Evolutionary conservation across 257 asterid species (phyloP).

Genomic region (Parsonsia alboflavescens): DNA sequence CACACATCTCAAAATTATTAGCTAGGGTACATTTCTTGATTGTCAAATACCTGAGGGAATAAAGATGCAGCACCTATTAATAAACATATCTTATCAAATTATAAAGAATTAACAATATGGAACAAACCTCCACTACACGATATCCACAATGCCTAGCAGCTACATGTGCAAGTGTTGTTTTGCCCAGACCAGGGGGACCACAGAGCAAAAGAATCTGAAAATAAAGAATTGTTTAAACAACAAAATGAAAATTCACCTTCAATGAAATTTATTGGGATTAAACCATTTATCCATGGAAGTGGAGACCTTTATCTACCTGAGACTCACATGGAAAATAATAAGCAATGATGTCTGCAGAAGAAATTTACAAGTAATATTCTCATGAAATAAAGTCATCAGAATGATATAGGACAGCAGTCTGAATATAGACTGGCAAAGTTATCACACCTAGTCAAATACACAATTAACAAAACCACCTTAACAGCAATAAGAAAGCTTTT

Average conservation of each 20-base stretch:
- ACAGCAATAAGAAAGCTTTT: background rate
- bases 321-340: background rate
- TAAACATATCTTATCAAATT: background rate
- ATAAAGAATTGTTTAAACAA: background rate
- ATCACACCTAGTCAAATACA: background rate
- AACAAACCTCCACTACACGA: slow-evolving; percentile 88
- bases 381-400: background rate
- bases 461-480: background rate
- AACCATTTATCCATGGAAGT: background rate
- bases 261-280: background rate
- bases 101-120: slow-evolving; percentile 9
- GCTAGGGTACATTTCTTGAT: background rate
- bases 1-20: background rate
- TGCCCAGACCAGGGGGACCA: slow-evolving; percentile 99
- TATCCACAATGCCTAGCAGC: slow-evolving; percentile 98
- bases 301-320: background rate
- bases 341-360: background rate
- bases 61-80: background rate
- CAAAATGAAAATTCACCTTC: background rate
- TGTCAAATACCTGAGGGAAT: background rate
- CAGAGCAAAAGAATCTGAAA: slow-evolving; percentile 89
- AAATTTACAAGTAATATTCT: background rate
- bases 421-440: background rate
- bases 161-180: slow-evolving; percentile 98
- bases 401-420: slow-evolving; percentile 1